Conservation (phyloP, 257 asterid genomes). For the Solanum corneliomulleri region DNA sequence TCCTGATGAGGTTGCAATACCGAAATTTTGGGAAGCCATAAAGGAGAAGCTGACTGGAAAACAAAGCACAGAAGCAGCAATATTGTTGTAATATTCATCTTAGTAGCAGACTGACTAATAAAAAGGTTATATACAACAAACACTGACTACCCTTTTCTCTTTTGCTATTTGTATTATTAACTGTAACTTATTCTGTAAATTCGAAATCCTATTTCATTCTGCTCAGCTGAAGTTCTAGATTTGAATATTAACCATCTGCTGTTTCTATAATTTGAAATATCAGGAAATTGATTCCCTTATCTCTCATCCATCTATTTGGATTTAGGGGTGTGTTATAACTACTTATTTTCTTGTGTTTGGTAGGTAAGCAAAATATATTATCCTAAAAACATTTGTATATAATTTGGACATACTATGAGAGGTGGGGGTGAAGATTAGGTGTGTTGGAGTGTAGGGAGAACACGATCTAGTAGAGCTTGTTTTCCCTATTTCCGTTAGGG, state of each 20-base stretch:
- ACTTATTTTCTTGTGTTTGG: not conserved
- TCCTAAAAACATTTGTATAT: not conserved
- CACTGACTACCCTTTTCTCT: not conserved
- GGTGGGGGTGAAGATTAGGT: not conserved
- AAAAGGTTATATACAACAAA: not conserved
- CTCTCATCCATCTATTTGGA: not conserved
- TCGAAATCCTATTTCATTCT: not conserved
- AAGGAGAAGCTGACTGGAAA: conserved; percentile 30
- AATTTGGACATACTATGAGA: not conserved
- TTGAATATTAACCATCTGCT: not conserved
- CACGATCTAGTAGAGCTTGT: not conserved
- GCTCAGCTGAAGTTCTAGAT: not conserved
- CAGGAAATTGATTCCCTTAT: not conserved
- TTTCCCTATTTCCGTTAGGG: not conserved
- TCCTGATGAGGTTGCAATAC: conserved; percentile 78
- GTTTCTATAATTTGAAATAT: not conserved
- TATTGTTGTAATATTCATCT: not conserved
- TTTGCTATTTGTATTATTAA: not conserved
- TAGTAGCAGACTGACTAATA: not conserved
- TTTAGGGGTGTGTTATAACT: not conserved
- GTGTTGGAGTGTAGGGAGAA: not conserved
- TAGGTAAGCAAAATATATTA: not conserved
- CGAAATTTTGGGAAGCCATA: conserved; percentile 88
- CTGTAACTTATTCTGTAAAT: not conserved
- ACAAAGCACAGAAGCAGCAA: not conserved